Evolutionary conservation across 148 eudicot species (phyloP).

Genomic region (Drosera capensis): DNA sequence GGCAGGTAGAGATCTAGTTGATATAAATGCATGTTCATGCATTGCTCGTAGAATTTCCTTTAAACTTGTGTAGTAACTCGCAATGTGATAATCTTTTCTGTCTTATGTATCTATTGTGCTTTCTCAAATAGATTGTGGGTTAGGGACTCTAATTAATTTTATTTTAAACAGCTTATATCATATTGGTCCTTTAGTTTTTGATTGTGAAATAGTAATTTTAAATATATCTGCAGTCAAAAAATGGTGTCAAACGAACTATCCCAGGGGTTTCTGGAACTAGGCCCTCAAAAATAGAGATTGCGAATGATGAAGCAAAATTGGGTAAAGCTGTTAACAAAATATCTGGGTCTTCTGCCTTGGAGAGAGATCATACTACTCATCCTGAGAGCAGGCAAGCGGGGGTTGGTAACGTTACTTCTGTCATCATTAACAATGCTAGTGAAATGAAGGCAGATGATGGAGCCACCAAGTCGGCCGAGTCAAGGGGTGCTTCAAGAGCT

Average conservation of each 20-base stretch:
- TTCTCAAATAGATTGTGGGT: too few relatives aligned
- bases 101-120: too few relatives aligned
- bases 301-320: slow-evolving; percentile 55
- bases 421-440: slow-evolving; percentile 29
- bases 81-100: too few relatives aligned
- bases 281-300: slow-evolving; percentile 41
- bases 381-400: slow-evolving; percentile 24
- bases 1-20: too few relatives aligned
- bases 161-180: too few relatives aligned
- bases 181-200: too few relatives aligned
- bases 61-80: too few relatives aligned
- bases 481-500: slow-evolving; percentile 41
- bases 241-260: slow-evolving; percentile 34
- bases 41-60: too few relatives aligned
- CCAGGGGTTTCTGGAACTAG: slow-evolving; percentile 46
- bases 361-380: slow-evolving; percentile 20
- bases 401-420: slow-evolving; percentile 17
- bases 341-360: slow-evolving; percentile 21
- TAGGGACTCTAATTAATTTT: too few relatives aligned
- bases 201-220: too few relatives aligned
- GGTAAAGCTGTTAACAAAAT: slow-evolving; percentile 35
- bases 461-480: slow-evolving; percentile 38
- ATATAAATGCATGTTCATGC: too few relatives aligned
- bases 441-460: slow-evolving; percentile 41
- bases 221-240: slow-evolving; percentile 21